Base-by-base conservation (phyloP, 257 asterid species). In the Coffea eugenioides region DNA sequence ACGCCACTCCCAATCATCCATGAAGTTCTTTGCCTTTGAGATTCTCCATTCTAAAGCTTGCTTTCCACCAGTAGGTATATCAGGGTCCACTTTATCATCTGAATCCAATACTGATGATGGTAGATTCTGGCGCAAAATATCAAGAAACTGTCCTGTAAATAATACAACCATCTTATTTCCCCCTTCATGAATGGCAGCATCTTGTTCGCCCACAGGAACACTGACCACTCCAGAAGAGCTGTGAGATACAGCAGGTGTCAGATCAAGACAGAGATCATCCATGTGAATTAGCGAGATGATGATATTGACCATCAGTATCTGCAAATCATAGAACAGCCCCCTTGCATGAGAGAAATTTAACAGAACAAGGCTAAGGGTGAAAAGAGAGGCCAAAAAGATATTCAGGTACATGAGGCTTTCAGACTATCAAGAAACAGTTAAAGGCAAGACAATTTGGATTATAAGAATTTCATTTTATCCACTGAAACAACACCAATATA, bases 1-100 rank as follows among this genome's bases (percentile, higher is more conserved):
- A 69, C 99, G 98, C 99, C 99, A 95, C 83, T 90, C 97, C 99
- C 99, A 95, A 78, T 95, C 99, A 78, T 93, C 98, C 84, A 92
- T 82, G 77, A 87, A 89, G 57, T 88, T 86, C 87, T 90, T 93
- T 80, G 98, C 97, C 75, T 87, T 92, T 87, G 86, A 81, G 76
- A 91, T 84, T 88, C 97, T 88, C 97, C 97, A 95, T 83, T 93
- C 98, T 80, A 93, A 71, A 83, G 97, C 97, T 86, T 91, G 96
- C 90, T 88, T 93, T 75, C 93, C 93, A 79, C 90, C 94, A 85
- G 87, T 80, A 77, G 92, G 81, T 49, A 86, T 73, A 78, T 80
- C 87, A 69, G 71, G 79, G 72, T 89, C 92, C 82, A 86, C 76
- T 76, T 88, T 79, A 85, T 83, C 88, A 65, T 91, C 99, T 87